Percentiles rank a stretch among this genome's conserved stretches.
phyloP scores from a whole-genome alignment of 805 yeast genomes.

The Suhomyces canberraensis region DNA sequence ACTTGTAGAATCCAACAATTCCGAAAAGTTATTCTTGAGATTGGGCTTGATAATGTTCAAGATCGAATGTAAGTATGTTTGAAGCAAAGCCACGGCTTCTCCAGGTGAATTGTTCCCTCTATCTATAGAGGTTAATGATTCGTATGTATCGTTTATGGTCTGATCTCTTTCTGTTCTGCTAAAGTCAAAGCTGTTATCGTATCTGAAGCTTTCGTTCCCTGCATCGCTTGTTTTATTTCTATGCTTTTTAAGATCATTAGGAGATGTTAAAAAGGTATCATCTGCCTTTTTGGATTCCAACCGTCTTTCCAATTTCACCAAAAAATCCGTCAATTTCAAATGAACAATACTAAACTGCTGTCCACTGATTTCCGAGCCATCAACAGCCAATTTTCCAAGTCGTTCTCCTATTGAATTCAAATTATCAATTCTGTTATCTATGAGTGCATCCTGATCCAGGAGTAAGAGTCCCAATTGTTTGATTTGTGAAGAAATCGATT shows the following conservation, averaged over 20 bases:
- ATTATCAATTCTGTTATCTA: conserved; percentile 7
- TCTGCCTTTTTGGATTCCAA: neutral
- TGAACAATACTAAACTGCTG: conserved; percentile 3
- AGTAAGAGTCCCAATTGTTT: conserved; percentile 11
- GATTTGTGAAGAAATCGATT: conserved; percentile 5
- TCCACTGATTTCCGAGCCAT: neutral
- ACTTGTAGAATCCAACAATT: conserved; percentile 12
- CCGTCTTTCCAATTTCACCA: conserved; percentile 3
- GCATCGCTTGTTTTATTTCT: neutral
- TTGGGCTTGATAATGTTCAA: conserved; percentile 8
- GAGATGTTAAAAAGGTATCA: neutral
- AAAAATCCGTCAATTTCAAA: conserved; percentile 7
- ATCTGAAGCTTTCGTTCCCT: conserved; percentile 1
- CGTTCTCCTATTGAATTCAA: conserved; percentile 6
- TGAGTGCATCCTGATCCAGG: conserved; percentile 7
- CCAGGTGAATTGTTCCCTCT: conserved; percentile 9
- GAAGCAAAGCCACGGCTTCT: conserved; percentile 13
- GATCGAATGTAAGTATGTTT: conserved; percentile 13
- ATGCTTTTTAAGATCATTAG: neutral
- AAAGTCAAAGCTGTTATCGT: conserved; percentile 1
- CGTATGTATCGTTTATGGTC: conserved; percentile 12
- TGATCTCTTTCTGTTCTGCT: conserved; percentile 9
- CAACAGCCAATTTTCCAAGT: neutral
- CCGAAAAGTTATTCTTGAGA: conserved; percentile 11
- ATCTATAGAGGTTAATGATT: conserved; percentile 13